Percentiles rank a stretch among this genome's conserved stretches.
Evolutionary conservation across 352 stramenopile genomes (phyloP).

Genomic region (Globisporangium ultimum): DNA sequence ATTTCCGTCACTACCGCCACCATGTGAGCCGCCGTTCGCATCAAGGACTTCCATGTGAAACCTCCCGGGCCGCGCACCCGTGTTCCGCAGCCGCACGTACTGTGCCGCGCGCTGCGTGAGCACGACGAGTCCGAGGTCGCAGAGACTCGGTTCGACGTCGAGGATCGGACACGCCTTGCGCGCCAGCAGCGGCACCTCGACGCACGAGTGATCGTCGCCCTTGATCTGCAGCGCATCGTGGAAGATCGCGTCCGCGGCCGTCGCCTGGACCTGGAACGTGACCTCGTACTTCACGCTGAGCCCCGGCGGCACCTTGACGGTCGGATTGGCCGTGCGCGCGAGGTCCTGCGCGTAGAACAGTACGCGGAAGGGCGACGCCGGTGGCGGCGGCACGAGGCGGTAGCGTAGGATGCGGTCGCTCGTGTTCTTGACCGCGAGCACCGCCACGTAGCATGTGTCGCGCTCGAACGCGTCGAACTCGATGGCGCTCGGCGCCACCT

Average conservation of each 20-base stretch:
- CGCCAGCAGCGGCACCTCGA: slow-evolving; percentile 66
- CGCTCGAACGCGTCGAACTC: slow-evolving; percentile 68
- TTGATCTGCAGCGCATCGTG: slow-evolving; percentile 61
- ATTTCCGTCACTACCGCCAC: neutral
- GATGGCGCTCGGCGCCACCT: slow-evolving; percentile 53
- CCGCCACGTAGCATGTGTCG: slow-evolving; percentile 59
- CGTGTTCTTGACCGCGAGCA: slow-evolving; percentile 61
- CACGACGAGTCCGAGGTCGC: slow-evolving; percentile 69
- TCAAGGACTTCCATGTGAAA: slow-evolving; percentile 59
- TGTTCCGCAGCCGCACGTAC: slow-evolving; percentile 57
- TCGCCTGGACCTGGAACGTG: slow-evolving; percentile 34
- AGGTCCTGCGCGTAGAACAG: slow-evolving; percentile 49
- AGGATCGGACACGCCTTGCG: slow-evolving; percentile 49
- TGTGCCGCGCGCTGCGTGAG: slow-evolving; percentile 46
- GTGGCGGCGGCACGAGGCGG: slow-evolving; percentile 42
- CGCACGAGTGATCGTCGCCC: slow-evolving; percentile 47
- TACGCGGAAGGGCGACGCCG: slow-evolving; percentile 57
- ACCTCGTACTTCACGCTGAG: slow-evolving; percentile 65
- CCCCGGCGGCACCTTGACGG: slow-evolving; percentile 54
- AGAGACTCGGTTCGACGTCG: slow-evolving; percentile 45
- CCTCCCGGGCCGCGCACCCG: slow-evolving; percentile 25
- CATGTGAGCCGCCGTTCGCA: neutral
- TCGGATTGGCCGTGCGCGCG: slow-evolving; percentile 62
- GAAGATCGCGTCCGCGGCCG: slow-evolving; percentile 30
- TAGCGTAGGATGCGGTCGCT: slow-evolving; percentile 63